phyloP scores from a whole-genome alignment of 306 rosid genomes.

The Trifolium dubium region DNA sequence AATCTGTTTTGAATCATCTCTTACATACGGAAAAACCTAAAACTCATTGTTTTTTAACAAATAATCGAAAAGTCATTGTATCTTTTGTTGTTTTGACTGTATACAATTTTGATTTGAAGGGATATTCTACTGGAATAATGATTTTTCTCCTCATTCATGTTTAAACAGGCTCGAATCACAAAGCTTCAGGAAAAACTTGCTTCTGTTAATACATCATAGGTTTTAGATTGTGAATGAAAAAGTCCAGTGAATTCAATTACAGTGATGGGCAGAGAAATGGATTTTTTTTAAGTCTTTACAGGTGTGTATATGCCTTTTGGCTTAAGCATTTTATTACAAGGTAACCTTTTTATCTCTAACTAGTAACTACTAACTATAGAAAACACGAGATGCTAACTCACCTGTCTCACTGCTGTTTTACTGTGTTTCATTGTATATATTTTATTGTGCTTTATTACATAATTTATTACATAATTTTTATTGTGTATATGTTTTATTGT shows the following conservation, averaged over 20 bases:
- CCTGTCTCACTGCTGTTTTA: too few relatives aligned
- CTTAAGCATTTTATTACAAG: background rate
- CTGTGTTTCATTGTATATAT: too few relatives aligned
- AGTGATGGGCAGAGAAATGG: conserved; percentile 6
- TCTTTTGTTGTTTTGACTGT: conserved; percentile 18
- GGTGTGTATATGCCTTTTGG: conserved; percentile 39
- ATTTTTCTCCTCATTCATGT: conserved; percentile 27
- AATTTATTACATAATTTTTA: too few relatives aligned
- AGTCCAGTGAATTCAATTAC: conserved; percentile 27
- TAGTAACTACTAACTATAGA: too few relatives aligned
- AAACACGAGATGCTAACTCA: too few relatives aligned
- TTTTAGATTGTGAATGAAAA: conserved; percentile 36
- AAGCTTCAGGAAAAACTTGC: conserved; percentile 67
- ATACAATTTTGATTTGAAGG: conserved; percentile 7
- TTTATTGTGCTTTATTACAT: too few relatives aligned
- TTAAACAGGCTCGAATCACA: conserved; percentile 64
- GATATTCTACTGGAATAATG: conserved; percentile 2
- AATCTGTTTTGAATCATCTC: conserved; percentile 8
- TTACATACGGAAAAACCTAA: background rate
- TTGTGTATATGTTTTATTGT: too few relatives aligned
- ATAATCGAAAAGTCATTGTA: background rate
- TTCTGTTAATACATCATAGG: conserved; percentile 48
- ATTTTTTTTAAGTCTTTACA: background rate
- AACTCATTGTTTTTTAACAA: conserved; percentile 6
- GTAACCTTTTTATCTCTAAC: background rate